Base-by-base conservation (phyloP, 2,329 filamentous ascomycete genomes). In the Apiospora malaysiana region DNA sequence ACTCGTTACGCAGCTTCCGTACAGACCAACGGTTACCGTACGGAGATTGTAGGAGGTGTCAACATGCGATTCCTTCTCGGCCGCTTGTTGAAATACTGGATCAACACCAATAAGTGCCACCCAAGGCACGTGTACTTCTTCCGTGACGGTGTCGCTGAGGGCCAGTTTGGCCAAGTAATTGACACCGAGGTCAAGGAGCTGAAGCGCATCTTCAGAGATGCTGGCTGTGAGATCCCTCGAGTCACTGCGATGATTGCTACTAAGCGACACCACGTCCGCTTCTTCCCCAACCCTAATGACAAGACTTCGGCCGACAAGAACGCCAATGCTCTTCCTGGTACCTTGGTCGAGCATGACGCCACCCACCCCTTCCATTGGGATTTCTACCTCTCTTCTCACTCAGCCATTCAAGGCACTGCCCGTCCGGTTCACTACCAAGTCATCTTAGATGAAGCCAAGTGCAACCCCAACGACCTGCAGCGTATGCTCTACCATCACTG, bases 401-500 rank as follows among this genome's bases (percentile, higher is more conserved):
- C 84, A 0, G 96, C 96, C 0, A 94, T 99, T 74, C 96, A 99
- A 82, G 96, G 96, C 32, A 99, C 96, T 0, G 92, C 96, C 23
- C 90, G 96, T 1, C 96, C 96, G 0, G 94, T 97, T 0, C 94
- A 97, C 77, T 99, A 99, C 81, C 92, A 95, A 73, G 92, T 98
- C 18, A 90, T 99, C 27, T 79, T 92, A 66, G 96, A 99, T 78
- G 94, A 98, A 80, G 89, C 91, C 69, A 84, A 87, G 1, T 87
- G 93, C 76, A 80, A 86, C 0, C 86, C 91, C 0, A 90, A 93
- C 56, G 87, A 91, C 2, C 85, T 99, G 0, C 93, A 97, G 77
- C 91, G 91, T 70, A 92, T 98, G 88, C 92, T 98, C 27, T 98
- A 98, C 77, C 92, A 97, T 75, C 94, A 98, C 73, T 97, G 92